A percentile compares a stretch with the other conserved stretches of the same genome.
These are phyloP conservation scores for Furcasterigmium furcatum DNA, from an alignment of 2,329 filamentous ascomycete species.

Conservation along the genomic window DNA sequence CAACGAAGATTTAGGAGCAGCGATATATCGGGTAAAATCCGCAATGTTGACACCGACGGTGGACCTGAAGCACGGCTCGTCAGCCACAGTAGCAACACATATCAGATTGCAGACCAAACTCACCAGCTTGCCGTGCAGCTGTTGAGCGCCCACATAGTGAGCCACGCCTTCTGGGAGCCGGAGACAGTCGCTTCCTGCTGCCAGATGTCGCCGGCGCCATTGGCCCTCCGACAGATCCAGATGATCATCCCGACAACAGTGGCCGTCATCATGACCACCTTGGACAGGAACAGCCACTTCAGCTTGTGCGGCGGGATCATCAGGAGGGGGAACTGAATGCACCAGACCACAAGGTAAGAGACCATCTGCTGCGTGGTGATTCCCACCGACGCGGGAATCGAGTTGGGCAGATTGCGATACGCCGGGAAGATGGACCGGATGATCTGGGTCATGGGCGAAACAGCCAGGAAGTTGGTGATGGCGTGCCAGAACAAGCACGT, in stretches of 20 bases:
- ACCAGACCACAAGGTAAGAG: slow-evolving; percentile 54
- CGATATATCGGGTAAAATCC: slow-evolving; percentile 15
- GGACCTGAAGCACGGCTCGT: not conserved
- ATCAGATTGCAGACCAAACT: too few species aligned
- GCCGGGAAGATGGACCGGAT: slow-evolving; percentile 35
- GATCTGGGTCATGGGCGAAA: slow-evolving; percentile 23
- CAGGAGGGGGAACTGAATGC: slow-evolving; percentile 48
- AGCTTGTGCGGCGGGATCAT: slow-evolving; percentile 52
- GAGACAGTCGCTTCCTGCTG: slow-evolving; percentile 4
- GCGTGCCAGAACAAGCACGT: slow-evolving; percentile 33
- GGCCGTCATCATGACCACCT: slow-evolving; percentile 25
- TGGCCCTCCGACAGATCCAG: slow-evolving; percentile 3
- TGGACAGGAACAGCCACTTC: slow-evolving; percentile 39
- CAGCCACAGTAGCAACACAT: too few species aligned
- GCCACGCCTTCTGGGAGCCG: slow-evolving; percentile 1
- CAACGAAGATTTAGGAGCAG: slow-evolving; percentile 11
- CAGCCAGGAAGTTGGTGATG: slow-evolving; percentile 25
- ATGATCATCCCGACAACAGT: slow-evolving; percentile 49
- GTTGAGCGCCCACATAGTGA: slow-evolving; percentile 1
- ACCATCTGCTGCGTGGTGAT: slow-evolving; percentile 43
- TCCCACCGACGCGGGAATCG: slow-evolving; percentile 31
- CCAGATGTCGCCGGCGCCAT: slow-evolving; percentile 11
- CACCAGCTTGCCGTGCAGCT: slow-evolving; percentile 5
- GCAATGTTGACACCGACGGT: slow-evolving; percentile 11
- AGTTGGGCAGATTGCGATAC: slow-evolving; percentile 34